A percentile compares a stretch with the other conserved stretches of the same genome.
Conservation (phyloP, 148 eudicot species). For the Rhododendron williamsianum region DNA sequence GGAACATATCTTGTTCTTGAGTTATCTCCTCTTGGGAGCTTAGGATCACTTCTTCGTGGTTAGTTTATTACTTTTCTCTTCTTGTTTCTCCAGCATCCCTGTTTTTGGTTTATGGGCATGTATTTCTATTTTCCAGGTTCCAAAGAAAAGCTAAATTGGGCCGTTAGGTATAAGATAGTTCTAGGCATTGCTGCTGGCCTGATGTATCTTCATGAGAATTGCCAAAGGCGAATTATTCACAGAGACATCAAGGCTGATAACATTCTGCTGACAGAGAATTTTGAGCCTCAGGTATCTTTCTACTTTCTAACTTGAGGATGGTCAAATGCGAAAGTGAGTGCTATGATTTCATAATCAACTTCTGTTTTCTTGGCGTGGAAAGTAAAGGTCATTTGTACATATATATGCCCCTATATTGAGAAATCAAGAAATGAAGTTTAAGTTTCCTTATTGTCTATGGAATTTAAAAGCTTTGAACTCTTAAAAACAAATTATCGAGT, state of each 20-base stretch:
- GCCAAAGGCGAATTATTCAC: slow-evolving; percentile 84
- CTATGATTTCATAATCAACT: background rate
- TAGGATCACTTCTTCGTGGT: slow-evolving; percentile 71
- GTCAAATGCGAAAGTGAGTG: background rate
- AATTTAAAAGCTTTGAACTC: background rate
- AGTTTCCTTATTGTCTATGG: background rate
- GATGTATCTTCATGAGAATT: slow-evolving; percentile 71
- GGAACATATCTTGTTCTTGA: slow-evolving; percentile 64
- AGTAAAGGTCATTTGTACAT: no score
- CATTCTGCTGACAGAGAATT: slow-evolving; percentile 70
- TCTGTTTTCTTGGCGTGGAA: background rate
- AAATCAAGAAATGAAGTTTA: background rate
- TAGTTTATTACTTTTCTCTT: slow-evolving; percentile 10
- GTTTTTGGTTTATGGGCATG: background rate
- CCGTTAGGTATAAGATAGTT: slow-evolving; percentile 58
- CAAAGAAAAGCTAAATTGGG: slow-evolving; percentile 57
- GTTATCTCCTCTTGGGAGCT: slow-evolving; percentile 73
- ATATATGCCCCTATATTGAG: background rate
- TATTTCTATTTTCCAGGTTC: slow-evolving; percentile 30
- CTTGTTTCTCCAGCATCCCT: background rate
- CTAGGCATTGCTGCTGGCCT: slow-evolving; percentile 80
- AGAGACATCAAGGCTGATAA: slow-evolving; percentile 93
- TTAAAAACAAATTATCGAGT: background rate
- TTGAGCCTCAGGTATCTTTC: slow-evolving; percentile 69
- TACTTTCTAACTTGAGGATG: slow-evolving; percentile 9